Percentiles rank a stretch among this genome's conserved stretches.
Conservation (phyloP, 2,329 filamentous ascomycete species). For the Moelleriella libera region DNA sequence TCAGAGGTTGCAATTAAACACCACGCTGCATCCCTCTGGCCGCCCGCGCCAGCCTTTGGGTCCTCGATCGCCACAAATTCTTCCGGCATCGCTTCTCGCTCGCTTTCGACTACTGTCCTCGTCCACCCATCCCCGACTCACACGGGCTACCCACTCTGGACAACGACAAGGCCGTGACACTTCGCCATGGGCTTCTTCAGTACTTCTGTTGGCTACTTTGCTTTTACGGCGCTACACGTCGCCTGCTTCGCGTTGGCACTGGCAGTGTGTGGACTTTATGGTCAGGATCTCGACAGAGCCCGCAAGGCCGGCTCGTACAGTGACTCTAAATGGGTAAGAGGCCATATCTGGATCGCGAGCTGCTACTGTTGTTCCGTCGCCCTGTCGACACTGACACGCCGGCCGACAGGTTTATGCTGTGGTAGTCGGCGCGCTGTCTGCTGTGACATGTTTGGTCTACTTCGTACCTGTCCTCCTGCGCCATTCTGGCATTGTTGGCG, state of each 20-base stretch:
- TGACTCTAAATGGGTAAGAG: conserved; percentile 55
- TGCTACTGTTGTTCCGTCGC: too few relatives aligned
- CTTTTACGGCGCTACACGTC: conserved; percentile 53
- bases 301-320: conserved; percentile 31
- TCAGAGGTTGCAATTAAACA: too few relatives aligned
- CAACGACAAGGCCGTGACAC: not conserved
- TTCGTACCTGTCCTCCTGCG: conserved; percentile 46
- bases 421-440: conserved; percentile 51
- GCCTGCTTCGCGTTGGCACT: conserved; percentile 65
- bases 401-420: conserved; percentile 51
- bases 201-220: conserved; percentile 31
- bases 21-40: too few relatives aligned
- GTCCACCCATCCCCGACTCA: too few relatives aligned
- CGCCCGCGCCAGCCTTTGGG: too few relatives aligned
- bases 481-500: conserved; percentile 31
- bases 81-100: too few relatives aligned
- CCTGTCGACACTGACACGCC: not conserved
- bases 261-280: conserved; percentile 68
- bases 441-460: conserved; percentile 51
- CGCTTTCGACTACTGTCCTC: too few relatives aligned
- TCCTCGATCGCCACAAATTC: too few relatives aligned
- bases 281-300: conserved; percentile 47
- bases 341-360: too few relatives aligned
- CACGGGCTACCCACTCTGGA: not conserved
- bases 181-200: conserved; percentile 29